Percentiles rank a stretch among this genome's conserved stretches.
phyloP scores from a whole-genome alignment of 139 green algal genomes.

The Closterium sp. region DNA sequence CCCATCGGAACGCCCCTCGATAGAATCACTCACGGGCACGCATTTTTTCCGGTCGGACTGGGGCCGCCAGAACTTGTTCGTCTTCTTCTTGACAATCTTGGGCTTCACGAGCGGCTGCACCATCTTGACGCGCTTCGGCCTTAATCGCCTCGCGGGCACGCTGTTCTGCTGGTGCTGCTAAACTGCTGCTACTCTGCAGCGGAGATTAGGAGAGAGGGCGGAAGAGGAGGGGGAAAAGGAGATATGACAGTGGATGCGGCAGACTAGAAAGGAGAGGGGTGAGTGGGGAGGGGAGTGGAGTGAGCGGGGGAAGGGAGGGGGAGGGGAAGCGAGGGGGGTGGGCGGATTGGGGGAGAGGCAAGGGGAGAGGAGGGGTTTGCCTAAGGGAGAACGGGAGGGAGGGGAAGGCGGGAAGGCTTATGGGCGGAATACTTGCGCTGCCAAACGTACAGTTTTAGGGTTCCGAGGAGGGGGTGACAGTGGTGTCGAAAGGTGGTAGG shows the following conservation, averaged over 20 bases:
- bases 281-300: not conserved
- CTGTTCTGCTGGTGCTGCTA: not conserved
- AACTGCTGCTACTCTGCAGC: not conserved
- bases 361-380: not conserved
- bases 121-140: slow-evolving; percentile 29
- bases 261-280: not conserved
- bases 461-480: too few relatives aligned
- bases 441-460: too few relatives aligned
- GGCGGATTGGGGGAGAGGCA: not conserved
- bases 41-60: slow-evolving; percentile 46
- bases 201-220: not conserved
- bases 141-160: not conserved
- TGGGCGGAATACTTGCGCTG: too few relatives aligned
- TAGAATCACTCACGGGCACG: slow-evolving; percentile 23
- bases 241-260: not conserved
- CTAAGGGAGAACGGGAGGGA: slow-evolving; percentile 1
- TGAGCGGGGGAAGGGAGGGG: not conserved
- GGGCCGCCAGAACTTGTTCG: slow-evolving; percentile 40
- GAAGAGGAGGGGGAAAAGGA: not conserved
- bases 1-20: not conserved
- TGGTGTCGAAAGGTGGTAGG: too few relatives aligned
- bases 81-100: slow-evolving; percentile 48
- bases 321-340: not conserved
- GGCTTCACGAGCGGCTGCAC: slow-evolving; percentile 47
- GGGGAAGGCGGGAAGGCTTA: not conserved